A percentile compares a stretch with the other conserved stretches of the same genome.
Conservation (phyloP, 2,329 filamentous ascomycete genomes). For the Phoma sp. region DNA sequence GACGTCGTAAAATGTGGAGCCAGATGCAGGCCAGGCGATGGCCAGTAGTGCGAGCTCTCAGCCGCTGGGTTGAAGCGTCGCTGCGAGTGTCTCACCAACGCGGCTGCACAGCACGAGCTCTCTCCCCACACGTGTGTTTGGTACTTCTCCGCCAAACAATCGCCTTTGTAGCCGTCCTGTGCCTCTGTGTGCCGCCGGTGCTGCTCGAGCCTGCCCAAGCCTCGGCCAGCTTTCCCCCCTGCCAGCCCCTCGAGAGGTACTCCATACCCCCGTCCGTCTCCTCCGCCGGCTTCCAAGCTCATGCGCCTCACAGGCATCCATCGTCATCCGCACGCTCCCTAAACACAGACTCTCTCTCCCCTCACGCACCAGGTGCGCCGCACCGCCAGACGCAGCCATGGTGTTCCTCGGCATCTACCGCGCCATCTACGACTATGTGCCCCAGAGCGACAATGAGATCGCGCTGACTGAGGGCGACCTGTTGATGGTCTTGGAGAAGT, state of each 20-base stretch:
- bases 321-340: constrained; percentile 8
- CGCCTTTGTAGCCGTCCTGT: not conserved
- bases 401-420: constrained; percentile 90
- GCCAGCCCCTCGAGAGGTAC: constrained; percentile 14
- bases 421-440: constrained; percentile 90
- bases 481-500: constrained; percentile 87
- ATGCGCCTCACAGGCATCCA: constrained; percentile 12
- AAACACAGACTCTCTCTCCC: not conserved
- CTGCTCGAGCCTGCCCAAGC: constrained; percentile 7
- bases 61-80: constrained; percentile 5
- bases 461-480: constrained; percentile 84
- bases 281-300: constrained; percentile 13
- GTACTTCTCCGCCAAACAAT: constrained; percentile 13
- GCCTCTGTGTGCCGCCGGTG: not conserved
- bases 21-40: constrained; percentile 8
- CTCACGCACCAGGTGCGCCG: constrained; percentile 10
- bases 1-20: constrained; percentile 18
- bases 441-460: constrained; percentile 85
- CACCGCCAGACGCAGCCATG: constrained; percentile 60
- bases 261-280: constrained; percentile 10
- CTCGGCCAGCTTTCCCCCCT: constrained; percentile 15
- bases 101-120: constrained; percentile 16
- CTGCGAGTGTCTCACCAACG: constrained; percentile 10
- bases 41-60: constrained; percentile 9
- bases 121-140: constrained; percentile 15